A percentile compares a stretch with the other conserved stretches of the same genome.
phyloP scores from a whole-genome alignment of 208 protist genomes.

The Leishmania braziliensis region DNA sequence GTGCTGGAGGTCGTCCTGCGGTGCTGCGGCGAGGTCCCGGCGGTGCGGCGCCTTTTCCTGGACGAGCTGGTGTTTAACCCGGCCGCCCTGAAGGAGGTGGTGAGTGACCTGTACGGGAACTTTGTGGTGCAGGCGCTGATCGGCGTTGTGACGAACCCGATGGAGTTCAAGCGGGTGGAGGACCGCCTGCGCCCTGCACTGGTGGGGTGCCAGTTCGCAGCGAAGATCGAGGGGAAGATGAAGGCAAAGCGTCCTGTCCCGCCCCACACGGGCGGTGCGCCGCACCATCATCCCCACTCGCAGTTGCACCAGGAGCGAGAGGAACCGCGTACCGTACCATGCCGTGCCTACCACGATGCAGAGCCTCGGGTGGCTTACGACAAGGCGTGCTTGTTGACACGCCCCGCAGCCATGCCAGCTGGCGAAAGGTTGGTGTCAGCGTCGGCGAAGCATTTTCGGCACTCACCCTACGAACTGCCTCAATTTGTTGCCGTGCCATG shows the following conservation, averaged over 20 bases:
- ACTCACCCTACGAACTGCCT: neutral
- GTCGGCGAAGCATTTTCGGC: neutral
- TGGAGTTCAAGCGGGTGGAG: conserved; percentile 68
- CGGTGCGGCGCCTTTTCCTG: conserved; percentile 65
- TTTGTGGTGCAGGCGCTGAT: conserved; percentile 87
- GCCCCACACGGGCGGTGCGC: neutral
- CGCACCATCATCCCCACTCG: neutral
- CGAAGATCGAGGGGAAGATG: conserved; percentile 71
- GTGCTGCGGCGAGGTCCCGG: conserved; percentile 59
- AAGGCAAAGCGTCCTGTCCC: conserved; percentile 32
- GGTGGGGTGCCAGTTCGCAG: conserved; percentile 53
- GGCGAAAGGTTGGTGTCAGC: neutral
- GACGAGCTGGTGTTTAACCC: conserved; percentile 88
- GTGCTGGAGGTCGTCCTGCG: conserved; percentile 84
- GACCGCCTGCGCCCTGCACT: conserved; percentile 69
- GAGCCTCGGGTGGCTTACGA: neutral
- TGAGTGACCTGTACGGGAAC: conserved; percentile 84
- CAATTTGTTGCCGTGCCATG: neutral
- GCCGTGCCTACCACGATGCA: neutral
- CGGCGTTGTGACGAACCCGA: conserved; percentile 44
- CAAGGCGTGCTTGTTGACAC: neutral
- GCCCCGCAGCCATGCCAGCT: neutral
- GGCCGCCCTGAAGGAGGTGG: conserved; percentile 70
- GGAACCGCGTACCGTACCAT: neutral
- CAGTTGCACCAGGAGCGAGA: conserved; percentile 3